Conservation (phyloP, 192 early-diverging fungal species). For the Coemansia sp. region DNA sequence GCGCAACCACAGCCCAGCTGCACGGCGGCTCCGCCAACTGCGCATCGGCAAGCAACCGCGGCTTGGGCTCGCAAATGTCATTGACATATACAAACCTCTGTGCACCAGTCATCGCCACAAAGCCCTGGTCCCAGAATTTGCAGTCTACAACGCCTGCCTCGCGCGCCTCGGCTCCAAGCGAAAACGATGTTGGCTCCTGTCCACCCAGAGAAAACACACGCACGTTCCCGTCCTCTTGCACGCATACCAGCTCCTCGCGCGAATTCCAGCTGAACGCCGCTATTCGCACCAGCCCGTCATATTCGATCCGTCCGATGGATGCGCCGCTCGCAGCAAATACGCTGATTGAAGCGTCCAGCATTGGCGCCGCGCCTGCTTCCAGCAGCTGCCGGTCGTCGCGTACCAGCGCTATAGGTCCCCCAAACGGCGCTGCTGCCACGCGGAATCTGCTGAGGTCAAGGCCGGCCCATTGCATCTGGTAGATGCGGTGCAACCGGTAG, state of each 20-base stretch:
- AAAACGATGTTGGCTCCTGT: conserved; percentile 57
- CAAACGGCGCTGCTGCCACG: conserved; percentile 85
- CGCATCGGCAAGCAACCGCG: conserved; percentile 63
- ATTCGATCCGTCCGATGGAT: conserved; percentile 86
- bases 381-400: conserved; percentile 87
- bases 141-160: conserved; percentile 82
- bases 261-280: conserved; percentile 93
- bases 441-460: conserved; percentile 82
- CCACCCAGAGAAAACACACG: conserved; percentile 83
- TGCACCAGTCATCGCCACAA: conserved; percentile 89
- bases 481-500: conserved; percentile 75
- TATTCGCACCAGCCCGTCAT: conserved; percentile 81
- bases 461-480: conserved; percentile 88
- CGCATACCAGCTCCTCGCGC: conserved; percentile 83
- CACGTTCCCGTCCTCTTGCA: conserved; percentile 84
- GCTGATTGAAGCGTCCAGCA: conserved; percentile 76
- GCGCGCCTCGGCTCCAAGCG: conserved; percentile 65
- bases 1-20: conserved; percentile 89
- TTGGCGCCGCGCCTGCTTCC: conserved; percentile 70
- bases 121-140: conserved; percentile 86
- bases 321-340: conserved; percentile 88
- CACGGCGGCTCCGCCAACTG: conserved; percentile 70
- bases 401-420: conserved; percentile 94
- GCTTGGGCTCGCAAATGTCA: conserved; percentile 85
- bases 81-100: conserved; percentile 80